Conservation (phyloP, 441 rosid genomes). For the Aquilaria agallochum region DNA sequence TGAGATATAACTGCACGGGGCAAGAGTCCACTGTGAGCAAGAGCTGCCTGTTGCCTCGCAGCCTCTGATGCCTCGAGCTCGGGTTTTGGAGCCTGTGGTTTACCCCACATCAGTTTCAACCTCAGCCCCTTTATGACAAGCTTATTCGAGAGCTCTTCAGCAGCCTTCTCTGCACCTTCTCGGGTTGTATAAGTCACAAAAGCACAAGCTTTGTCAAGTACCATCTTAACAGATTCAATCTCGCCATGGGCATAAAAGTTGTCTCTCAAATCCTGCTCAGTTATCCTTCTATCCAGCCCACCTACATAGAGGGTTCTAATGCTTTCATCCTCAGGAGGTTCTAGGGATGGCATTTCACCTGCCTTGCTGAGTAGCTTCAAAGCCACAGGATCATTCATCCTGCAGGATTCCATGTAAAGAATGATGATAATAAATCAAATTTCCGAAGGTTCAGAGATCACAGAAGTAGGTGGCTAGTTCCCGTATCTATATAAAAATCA, state of each 20-base stretch:
- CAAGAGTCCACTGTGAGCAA: conserved; percentile 75
- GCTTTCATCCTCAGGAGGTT: conserved; percentile 90
- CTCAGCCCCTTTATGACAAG: conserved; percentile 81
- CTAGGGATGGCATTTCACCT: conserved; percentile 94
- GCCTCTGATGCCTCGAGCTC: conserved; percentile 69
- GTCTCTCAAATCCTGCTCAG: conserved; percentile 89
- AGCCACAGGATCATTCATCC: conserved; percentile 94
- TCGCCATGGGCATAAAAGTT: conserved; percentile 90
- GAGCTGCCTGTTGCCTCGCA: conserved; percentile 63
- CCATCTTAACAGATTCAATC: conserved; percentile 85
- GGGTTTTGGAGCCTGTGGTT: conserved; percentile 82
- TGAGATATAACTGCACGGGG: conserved; percentile 89
- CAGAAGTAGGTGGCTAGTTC: too few species aligned
- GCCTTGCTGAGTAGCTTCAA: conserved; percentile 87
- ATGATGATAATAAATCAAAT: too few species aligned
- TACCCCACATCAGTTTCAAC: conserved; percentile 93
- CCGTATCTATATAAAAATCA: too few species aligned
- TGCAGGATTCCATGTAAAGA: conserved; percentile 22
- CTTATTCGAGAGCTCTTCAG: conserved; percentile 83
- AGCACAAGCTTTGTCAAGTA: conserved; percentile 85
- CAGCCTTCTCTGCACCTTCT: conserved; percentile 98
- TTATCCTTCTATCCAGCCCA: conserved; percentile 81
- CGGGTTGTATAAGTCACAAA: conserved; percentile 89
- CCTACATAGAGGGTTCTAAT: conserved; percentile 90
- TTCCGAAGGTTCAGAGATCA: too few species aligned